These are phyloP conservation scores for Vanrija sp. DNA, from an alignment of 1,284 basidiomycete species.

Conservation along the genomic window DNA sequence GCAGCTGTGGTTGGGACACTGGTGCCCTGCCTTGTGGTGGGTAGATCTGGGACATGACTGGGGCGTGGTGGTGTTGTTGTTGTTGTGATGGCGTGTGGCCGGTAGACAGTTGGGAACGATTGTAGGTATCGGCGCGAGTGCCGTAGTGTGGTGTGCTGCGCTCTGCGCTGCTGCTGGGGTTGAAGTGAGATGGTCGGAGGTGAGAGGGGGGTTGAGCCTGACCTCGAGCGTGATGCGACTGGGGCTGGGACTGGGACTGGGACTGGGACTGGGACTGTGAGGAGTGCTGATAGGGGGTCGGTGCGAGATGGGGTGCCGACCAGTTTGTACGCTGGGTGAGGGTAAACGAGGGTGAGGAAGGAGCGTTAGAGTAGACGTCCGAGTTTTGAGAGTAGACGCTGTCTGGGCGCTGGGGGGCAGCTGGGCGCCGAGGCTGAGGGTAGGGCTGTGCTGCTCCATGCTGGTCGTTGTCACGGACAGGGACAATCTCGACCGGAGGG, in stretches of 20 bases:
- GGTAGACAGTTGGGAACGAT: background rate
- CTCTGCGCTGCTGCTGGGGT: background rate
- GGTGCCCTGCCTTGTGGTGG: too few species aligned
- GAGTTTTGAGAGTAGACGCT: background rate
- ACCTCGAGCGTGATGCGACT: too few species aligned
- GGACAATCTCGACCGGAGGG: too few species aligned
- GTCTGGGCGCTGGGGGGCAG: too few species aligned
- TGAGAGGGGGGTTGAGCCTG: background rate
- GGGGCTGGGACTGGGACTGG: background rate
- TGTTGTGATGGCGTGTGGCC: background rate
- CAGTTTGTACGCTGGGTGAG: background rate
- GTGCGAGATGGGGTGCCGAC: background rate
- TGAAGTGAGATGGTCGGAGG: background rate
- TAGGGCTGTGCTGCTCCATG: too few species aligned
- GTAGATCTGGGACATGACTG: too few species aligned
- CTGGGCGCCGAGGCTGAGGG: too few species aligned
- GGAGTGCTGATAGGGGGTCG: background rate
- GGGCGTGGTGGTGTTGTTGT: too few species aligned
- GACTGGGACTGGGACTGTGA: background rate
- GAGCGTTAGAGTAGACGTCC: background rate
- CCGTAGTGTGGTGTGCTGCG: too few species aligned
- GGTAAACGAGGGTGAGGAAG: conserved; percentile 1
- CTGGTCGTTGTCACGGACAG: too few species aligned
- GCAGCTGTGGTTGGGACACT: background rate
- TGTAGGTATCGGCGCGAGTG: too few species aligned